Evolutionary conservation across 331 rosid genomes (phyloP).

Genomic region (Dryas integrifolia): DNA sequence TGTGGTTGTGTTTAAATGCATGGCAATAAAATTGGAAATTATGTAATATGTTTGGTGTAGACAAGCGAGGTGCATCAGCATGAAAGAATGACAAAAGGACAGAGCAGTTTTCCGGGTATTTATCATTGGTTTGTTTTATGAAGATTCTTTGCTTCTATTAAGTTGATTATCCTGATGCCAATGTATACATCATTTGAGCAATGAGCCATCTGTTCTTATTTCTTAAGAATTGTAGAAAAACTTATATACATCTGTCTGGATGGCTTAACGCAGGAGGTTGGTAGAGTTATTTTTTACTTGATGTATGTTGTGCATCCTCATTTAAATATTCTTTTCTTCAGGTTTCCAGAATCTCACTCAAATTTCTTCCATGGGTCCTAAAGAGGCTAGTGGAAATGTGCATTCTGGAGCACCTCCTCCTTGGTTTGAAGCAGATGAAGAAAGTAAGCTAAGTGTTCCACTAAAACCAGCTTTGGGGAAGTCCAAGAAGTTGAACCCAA

Average conservation of each 20-base stretch:
- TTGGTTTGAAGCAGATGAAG: slow-evolving; percentile 66
- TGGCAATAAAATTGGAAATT: not conserved
- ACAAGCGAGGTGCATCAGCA: slow-evolving; percentile 41
- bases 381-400: slow-evolving; percentile 54
- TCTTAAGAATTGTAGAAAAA: slow-evolving; percentile 12
- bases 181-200: slow-evolving; percentile 12
- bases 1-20: not conserved
- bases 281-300: slow-evolving; percentile 11
- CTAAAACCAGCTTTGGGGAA: slow-evolving; percentile 38
- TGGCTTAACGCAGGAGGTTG: slow-evolving; percentile 20
- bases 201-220: slow-evolving; percentile 17
- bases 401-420: slow-evolving; percentile 80
- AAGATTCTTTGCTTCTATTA: not conserved
- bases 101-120: slow-evolving; percentile 59
- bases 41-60: slow-evolving; percentile 28
- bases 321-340: slow-evolving; percentile 38
- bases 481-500: slow-evolving; percentile 68
- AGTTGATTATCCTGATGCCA: slow-evolving; percentile 7
- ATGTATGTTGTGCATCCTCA: slow-evolving; percentile 27
- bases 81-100: slow-evolving; percentile 35
- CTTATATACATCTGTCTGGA: not conserved
- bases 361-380: slow-evolving; percentile 33
- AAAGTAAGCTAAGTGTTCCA: slow-evolving; percentile 39
- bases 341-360: slow-evolving; percentile 51
- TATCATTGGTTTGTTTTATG: slow-evolving; percentile 12